Conservation (phyloP, 768 basidiomycete species). For the Boletus sp. region DNA sequence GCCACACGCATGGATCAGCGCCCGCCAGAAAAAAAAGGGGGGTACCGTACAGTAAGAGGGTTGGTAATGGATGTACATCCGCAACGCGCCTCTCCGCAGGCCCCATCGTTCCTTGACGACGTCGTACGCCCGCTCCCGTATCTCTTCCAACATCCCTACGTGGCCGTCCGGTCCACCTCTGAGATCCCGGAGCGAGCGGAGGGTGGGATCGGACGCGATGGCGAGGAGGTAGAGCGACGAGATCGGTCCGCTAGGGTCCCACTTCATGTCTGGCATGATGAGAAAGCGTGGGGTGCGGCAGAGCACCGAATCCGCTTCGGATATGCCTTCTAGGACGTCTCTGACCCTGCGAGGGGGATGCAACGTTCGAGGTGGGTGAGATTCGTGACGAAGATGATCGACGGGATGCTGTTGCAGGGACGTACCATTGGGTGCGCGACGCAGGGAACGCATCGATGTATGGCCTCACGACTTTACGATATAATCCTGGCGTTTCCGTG, state of each 20-base stretch:
- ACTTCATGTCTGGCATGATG: slow-evolving; percentile 95
- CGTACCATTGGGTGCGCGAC: slow-evolving; percentile 64
- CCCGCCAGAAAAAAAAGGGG: too few relatives aligned
- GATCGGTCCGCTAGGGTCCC: slow-evolving; percentile 69
- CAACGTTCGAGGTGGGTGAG: too few relatives aligned
- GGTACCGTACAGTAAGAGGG: slow-evolving; percentile 77
- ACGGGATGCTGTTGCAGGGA: not conserved
- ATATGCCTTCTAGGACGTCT: slow-evolving; percentile 73
- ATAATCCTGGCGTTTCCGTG: too few relatives aligned
- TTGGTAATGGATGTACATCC: slow-evolving; percentile 46
- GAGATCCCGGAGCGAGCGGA: slow-evolving; percentile 79
- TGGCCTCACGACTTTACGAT: too few relatives aligned
- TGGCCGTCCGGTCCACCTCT: slow-evolving; percentile 45
- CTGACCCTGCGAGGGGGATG: slow-evolving; percentile 61
- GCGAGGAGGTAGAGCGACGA: slow-evolving; percentile 83
- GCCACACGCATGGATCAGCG: not conserved
- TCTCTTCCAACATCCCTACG: slow-evolving; percentile 54
- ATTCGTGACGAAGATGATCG: too few relatives aligned
- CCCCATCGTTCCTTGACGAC: too few relatives aligned
- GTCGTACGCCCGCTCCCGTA: too few relatives aligned
- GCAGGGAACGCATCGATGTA: too few relatives aligned
- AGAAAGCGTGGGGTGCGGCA: slow-evolving; percentile 64
- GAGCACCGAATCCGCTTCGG: slow-evolving; percentile 76
- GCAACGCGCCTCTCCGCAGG: too few relatives aligned
- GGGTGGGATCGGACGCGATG: slow-evolving; percentile 56